These are phyloP conservation scores for Infundibulicybe gibba DNA, from an alignment of 768 basidiomycete genomes.

Conservation along the genomic window DNA sequence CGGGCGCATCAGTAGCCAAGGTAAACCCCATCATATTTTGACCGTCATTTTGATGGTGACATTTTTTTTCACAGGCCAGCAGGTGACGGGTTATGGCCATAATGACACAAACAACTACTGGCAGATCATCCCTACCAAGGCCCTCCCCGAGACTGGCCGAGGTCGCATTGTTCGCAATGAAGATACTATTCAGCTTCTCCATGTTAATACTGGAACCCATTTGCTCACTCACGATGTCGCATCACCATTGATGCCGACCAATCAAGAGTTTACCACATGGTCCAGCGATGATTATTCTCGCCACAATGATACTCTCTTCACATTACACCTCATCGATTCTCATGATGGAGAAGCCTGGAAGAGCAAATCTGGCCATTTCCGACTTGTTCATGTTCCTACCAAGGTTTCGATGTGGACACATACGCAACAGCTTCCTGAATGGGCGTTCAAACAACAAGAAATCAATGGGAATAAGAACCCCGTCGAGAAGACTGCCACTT, in stretches of 20 bases:
- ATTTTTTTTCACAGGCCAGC: constrained; percentile 64
- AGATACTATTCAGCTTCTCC: constrained; percentile 86
- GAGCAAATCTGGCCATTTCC: constrained; percentile 93
- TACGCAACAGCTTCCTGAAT: constrained; percentile 79
- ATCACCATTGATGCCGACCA: constrained; percentile 94
- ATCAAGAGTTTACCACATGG: constrained; percentile 98
- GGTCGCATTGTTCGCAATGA: constrained; percentile 89
- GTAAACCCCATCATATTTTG: constrained; percentile 27
- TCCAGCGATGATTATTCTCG: constrained; percentile 71
- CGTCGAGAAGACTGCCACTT: constrained; percentile 75
- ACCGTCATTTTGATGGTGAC: constrained; percentile 1
- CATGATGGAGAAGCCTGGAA: constrained; percentile 82
- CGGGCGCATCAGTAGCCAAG: constrained; percentile 92
- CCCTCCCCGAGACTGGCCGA: constrained; percentile 89
- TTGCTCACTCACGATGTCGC: constrained; percentile 97
- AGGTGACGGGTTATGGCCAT: constrained; percentile 94
- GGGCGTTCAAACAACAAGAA: constrained; percentile 97
- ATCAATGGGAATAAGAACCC: constrained; percentile 96
- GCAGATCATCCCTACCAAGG: constrained; percentile 94
- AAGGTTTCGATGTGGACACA: constrained; percentile 96
- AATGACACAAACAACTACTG: constrained; percentile 94
- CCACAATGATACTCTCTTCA: constrained; percentile 89
- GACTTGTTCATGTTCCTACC: constrained; percentile 84
- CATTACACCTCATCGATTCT: constrained; percentile 67
- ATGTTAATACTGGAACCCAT: constrained; percentile 77